Base-by-base conservation (phyloP, 2,329 filamentous ascomycete genomes). In the Botrytis pseudocinerea region DNA sequence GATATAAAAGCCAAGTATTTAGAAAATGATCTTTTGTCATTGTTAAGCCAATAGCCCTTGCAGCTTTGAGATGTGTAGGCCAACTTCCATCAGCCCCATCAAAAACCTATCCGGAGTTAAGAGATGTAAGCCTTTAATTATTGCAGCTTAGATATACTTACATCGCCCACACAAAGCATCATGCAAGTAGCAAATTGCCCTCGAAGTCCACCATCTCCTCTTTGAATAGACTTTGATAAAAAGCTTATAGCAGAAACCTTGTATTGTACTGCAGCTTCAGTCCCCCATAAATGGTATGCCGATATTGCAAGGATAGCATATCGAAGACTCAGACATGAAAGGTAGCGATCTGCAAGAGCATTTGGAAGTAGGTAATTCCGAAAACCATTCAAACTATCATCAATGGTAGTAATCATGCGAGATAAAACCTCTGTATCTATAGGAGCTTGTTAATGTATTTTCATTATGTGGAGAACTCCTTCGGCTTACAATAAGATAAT, bases 131-230 rank as follows among this genome's bases (percentile, higher is more conserved):
- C 9, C 8, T 57, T 25, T 7, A 42, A 46, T 42, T 2, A 22
- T 42, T 4, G 48, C 9, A 54, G 35, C 16, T 57, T 28, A 42
- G 25, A 48, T 32, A 35, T 35, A 71, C 72, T 65, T 20, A 86
- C 84, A 76, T 84, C 85, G 73, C 86, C 85, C 25, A 86, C 84
- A 70, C 84, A 86, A 10, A 86, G 81, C 84, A 86, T 86, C 85
- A 86, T 85, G 12, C 83, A 85, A 20, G 84, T 82, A 22, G 85
- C 84, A 69, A 85, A 80, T 73, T 85, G 84, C 76, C 22, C 64
- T 42, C 64, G 59, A 59, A 66, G 77, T 76, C 44, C 69, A 25
- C 60, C 66, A n/a, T 48, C 66, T n/a, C 65, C 65, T 48, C 44
- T 40, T 28, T 70, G 65, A 28, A 86, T 77, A 6, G 83, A 84